Percentiles rank a stretch among this genome's conserved stretches.
Evolutionary conservation across 2,329 filamentous ascomycete genomes (phyloP).

Genomic region (Neonectria neomacrospora): DNA sequence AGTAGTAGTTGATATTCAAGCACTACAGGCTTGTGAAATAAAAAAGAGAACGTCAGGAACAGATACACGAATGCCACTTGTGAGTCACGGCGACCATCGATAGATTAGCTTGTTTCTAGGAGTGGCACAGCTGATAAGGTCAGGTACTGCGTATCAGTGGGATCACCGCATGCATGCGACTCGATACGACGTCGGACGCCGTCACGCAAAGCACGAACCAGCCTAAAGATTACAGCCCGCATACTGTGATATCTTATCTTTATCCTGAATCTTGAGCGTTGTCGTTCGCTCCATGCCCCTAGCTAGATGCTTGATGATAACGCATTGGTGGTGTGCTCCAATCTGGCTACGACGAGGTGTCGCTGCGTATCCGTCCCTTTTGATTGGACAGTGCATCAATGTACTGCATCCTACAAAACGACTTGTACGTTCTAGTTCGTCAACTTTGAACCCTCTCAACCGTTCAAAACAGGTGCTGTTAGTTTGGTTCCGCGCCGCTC

Average conservation of each 20-base stretch:
- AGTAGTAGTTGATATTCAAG: not conserved
- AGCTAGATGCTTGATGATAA: not conserved
- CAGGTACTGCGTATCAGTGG: not conserved
- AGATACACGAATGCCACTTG: not conserved
- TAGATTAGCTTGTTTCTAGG: not conserved
- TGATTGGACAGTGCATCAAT: not conserved
- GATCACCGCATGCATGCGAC: not conserved
- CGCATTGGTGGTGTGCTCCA: not conserved
- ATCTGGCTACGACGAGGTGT: too few species aligned
- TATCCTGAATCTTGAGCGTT: not conserved
- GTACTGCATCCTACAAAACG: not conserved
- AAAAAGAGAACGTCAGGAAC: not conserved
- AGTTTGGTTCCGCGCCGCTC: not conserved
- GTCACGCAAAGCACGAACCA: not conserved
- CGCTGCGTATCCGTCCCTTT: not conserved
- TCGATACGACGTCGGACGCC: slow-evolving; percentile 1
- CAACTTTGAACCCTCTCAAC: not conserved
- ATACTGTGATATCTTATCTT: not conserved
- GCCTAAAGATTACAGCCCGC: not conserved
- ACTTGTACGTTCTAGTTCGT: not conserved
- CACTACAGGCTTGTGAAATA: not conserved
- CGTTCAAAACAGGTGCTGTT: not conserved
- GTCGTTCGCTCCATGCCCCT: not conserved
- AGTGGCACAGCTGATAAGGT: not conserved
- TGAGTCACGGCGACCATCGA: too few species aligned